Conservation (phyloP, 2,329 filamentous ascomycete species). For the Fusarium sacchari region DNA sequence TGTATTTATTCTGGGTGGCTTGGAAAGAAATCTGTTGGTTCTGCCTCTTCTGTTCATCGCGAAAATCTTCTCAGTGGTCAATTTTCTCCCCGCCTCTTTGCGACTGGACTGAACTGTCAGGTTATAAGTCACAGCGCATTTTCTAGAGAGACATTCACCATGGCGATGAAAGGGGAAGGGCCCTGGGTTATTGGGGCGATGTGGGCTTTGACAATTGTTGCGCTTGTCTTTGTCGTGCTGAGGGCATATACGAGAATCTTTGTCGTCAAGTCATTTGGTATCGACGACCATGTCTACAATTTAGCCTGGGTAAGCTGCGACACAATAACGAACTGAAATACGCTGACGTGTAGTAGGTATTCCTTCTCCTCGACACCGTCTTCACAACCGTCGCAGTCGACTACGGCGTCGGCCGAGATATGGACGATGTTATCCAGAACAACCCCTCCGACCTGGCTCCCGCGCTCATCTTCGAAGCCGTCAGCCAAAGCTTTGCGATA, state of each 20-base stretch:
- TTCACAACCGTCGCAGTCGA: slow-evolving; percentile 45
- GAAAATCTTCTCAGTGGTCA: neutral
- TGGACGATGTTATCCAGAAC: slow-evolving; percentile 39
- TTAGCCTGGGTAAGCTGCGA: slow-evolving; percentile 26
- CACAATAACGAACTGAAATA: neutral
- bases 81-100: too few species aligned
- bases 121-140: neutral
- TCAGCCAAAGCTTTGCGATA: slow-evolving; percentile 51
- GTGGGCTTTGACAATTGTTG: slow-evolving; percentile 41
- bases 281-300: slow-evolving; percentile 51
- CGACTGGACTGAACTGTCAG: neutral
- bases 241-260: slow-evolving; percentile 51
- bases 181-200: slow-evolving; percentile 41
- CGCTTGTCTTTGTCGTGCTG: slow-evolving; percentile 47
- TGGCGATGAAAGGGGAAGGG: slow-evolving; percentile 33
- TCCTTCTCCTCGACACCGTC: slow-evolving; percentile 48
- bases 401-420: slow-evolving; percentile 50
- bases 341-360: neutral
- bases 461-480: slow-evolving; percentile 46
- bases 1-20: neutral
- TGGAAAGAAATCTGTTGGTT: neutral
- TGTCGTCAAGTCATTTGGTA: slow-evolving; percentile 45
- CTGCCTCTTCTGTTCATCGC: neutral
- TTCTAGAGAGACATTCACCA: neutral
- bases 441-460: slow-evolving; percentile 26